These are phyloP conservation scores for Rhizophora apiculata DNA, from an alignment of 345 rosid genomes.

Conservation along the genomic window DNA sequence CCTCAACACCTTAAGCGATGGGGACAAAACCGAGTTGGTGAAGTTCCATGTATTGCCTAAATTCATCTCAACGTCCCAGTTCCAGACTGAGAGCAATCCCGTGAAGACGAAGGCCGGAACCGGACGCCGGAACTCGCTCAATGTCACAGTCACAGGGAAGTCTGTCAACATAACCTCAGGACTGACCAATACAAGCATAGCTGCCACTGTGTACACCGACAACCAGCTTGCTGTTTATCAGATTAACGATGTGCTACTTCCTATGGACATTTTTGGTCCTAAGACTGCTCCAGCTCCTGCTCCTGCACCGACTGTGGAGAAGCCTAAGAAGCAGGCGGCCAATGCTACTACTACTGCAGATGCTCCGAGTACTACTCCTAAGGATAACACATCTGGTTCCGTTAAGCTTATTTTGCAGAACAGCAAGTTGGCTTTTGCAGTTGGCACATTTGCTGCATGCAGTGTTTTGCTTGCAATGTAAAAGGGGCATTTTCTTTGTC, in stretches of 20 bases:
- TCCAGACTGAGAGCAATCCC: conserved; percentile 46
- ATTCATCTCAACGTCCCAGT: conserved; percentile 30
- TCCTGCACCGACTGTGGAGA: neutral
- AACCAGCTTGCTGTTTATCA: conserved; percentile 37
- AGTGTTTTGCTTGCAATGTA: neutral
- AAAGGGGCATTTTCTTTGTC: neutral
- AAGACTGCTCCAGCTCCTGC: conserved; percentile 24
- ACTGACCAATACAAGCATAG: conserved; percentile 31
- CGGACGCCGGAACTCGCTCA: conserved; percentile 24
- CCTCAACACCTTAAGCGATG: conserved; percentile 17
- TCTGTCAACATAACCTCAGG: conserved; percentile 31
- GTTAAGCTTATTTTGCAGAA: neutral
- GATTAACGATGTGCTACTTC: conserved; percentile 38
- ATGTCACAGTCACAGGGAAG: conserved; percentile 28
- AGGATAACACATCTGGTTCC: conserved; percentile 9
- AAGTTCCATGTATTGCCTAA: conserved; percentile 40
- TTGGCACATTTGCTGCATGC: neutral
- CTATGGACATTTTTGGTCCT: conserved; percentile 26
- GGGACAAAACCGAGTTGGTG: conserved; percentile 35
- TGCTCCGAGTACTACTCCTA: neutral
- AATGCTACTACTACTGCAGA: neutral
- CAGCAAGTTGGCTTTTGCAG: neutral
- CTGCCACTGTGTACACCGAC: conserved; percentile 31
- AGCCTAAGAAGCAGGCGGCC: conserved; percentile 4
- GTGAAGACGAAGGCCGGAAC: conserved; percentile 39